Conservation (phyloP, 768 basidiomycete genomes). For the Termitomyces sp. region DNA sequence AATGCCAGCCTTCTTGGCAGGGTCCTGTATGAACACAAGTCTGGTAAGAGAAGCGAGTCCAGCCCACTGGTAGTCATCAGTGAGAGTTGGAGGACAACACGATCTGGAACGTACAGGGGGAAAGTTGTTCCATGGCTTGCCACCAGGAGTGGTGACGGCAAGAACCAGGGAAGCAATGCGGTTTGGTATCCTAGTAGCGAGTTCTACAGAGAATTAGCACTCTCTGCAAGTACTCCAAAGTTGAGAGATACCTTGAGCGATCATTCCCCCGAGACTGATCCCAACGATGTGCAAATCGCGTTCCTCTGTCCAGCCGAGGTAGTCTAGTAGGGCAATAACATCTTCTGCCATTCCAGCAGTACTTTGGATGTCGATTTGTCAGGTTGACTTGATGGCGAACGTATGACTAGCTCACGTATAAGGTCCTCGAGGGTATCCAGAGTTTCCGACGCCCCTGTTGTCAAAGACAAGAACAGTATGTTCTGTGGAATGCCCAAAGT, state of each 20-base stretch:
- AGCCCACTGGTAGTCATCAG: constrained; percentile 32
- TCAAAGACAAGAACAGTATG: constrained; percentile 76
- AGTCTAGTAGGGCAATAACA: constrained; percentile 60
- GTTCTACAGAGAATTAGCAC: constrained; percentile 41
- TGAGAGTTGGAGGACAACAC: neutral
- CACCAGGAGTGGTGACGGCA: constrained; percentile 69
- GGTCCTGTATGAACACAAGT: constrained; percentile 43
- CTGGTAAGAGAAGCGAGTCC: constrained; percentile 35
- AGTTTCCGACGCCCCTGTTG: constrained; percentile 82
- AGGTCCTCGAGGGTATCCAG: constrained; percentile 66
- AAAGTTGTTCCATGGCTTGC: constrained; percentile 53
- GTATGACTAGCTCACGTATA: constrained; percentile 60
- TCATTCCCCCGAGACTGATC: constrained; percentile 78
- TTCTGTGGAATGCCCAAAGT: constrained; percentile 54
- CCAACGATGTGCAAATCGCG: constrained; percentile 71
- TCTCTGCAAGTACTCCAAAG: too few species aligned
- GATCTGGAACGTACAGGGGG: constrained; percentile 50
- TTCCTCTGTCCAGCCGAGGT: constrained; percentile 66
- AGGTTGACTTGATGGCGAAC: neutral
- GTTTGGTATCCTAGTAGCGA: constrained; percentile 63
- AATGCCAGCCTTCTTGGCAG: constrained; percentile 45
- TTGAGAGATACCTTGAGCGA: constrained; percentile 9
- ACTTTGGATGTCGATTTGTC: constrained; percentile 32
- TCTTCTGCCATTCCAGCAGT: constrained; percentile 82
- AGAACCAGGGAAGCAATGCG: constrained; percentile 68